Base-by-base conservation (phyloP, 2,329 filamentous ascomycete genomes). In the Hypoxylon sp. region DNA sequence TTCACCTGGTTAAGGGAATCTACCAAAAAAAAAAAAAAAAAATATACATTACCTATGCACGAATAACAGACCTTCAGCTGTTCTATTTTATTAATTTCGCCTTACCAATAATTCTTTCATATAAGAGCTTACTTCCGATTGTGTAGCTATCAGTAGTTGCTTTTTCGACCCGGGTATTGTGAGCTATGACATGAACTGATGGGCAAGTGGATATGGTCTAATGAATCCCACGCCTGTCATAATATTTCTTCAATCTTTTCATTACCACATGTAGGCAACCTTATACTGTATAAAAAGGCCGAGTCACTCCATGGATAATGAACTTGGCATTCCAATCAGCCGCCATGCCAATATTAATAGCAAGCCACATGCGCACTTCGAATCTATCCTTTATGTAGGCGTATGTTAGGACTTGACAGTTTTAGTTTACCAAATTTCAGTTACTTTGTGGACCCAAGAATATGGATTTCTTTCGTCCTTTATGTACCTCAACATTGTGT, bases 131-230 rank as follows among this genome's bases (percentile, higher is more conserved):
- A 2, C 17, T 47, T 47, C 47, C 11, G 26, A 56, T 33, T 26
- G 44, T 42, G 14, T 26, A 56, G 17, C 17, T 47, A 13, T 22
- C 29, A 47, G 29, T 13, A 35, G 29, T 24, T 37, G 42, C 54
- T 56, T 44, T 29, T 14, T 47, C 26, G 26, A 56, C 17, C 14
- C 53, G 35, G 24, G n/a, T 1, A 35, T 33, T 39, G 53, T 24
- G 19, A 55, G 42, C 46, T 46, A 46, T 33, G 54, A 31, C 35
- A 47, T 47, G 39, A 44, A n/a, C 24, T 47, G 29, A 33, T 24
- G 54, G 39, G 3, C 31, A 24, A 13, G 39, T 17, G 29, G 29
- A 14, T 44, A 29, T 42, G 29, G 26, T 19, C 10, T 26, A 55
- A 46, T 19, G 29, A 19, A 19, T 44, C 17, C 17, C 17, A 44